These are phyloP conservation scores for Linnemannia exigua DNA, from an alignment of 192 early-diverging fungal species.

Conservation along the genomic window DNA sequence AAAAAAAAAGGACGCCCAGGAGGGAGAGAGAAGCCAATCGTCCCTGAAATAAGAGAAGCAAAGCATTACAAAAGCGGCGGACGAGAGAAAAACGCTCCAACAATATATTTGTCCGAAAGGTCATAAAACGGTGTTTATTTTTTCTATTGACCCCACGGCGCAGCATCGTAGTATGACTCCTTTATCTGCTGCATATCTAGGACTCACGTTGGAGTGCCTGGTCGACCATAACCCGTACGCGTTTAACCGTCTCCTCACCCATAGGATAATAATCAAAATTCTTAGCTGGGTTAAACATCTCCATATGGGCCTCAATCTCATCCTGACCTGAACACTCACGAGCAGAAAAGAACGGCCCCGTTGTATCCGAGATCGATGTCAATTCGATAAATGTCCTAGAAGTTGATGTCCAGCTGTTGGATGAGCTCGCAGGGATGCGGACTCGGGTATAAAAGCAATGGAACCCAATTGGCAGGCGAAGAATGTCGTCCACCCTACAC, in stretches of 20 bases:
- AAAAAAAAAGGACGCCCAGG: not conserved
- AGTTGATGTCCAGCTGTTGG: slow-evolving; percentile 20
- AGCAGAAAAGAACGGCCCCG: slow-evolving; percentile 32
- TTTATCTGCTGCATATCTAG: not conserved
- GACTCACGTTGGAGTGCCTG: slow-evolving; percentile 15
- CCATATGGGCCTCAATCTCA: slow-evolving; percentile 61
- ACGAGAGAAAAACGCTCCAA: not conserved
- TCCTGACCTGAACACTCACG: slow-evolving; percentile 33
- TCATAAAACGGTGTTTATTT: not conserved
- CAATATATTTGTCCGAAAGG: not conserved
- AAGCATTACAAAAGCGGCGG: not conserved
- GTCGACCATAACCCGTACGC: slow-evolving; percentile 39
- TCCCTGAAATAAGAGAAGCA: not conserved
- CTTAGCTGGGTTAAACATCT: slow-evolving; percentile 55
- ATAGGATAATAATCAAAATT: slow-evolving; percentile 54
- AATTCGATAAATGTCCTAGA: slow-evolving; percentile 52
- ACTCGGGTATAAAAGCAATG: slow-evolving; percentile 61
- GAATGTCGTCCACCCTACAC: slow-evolving; percentile 20
- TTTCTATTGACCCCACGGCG: not conserved
- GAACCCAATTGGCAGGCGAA: slow-evolving; percentile 40
- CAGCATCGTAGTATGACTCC: not conserved
- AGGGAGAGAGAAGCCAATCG: not conserved
- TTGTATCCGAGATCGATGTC: slow-evolving; percentile 23
- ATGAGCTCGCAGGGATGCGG: slow-evolving; percentile 36
- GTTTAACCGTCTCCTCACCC: slow-evolving; percentile 37